phyloP scores from a whole-genome alignment of 176 grass and related monocot species.

The Guadua angustifolia region DNA sequence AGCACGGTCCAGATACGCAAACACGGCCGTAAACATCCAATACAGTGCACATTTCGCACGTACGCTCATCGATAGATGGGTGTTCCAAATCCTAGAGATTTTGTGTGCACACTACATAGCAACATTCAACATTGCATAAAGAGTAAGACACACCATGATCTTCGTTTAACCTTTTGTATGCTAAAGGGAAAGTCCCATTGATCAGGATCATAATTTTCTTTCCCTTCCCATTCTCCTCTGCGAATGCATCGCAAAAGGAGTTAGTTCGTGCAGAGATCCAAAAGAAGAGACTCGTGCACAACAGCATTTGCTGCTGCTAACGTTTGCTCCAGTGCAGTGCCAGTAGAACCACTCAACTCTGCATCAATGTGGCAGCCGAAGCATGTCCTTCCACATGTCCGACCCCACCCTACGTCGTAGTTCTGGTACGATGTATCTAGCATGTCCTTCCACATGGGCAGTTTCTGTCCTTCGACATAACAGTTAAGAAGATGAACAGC shows the following conservation, averaged over 20 bases:
- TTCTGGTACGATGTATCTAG: background rate
- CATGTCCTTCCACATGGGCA: background rate
- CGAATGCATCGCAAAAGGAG: background rate
- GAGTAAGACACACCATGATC: background rate
- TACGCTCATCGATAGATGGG: background rate
- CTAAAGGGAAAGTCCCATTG: background rate
- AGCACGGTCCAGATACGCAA: background rate
- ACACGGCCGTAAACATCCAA: background rate
- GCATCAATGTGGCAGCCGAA: conserved; percentile 12
- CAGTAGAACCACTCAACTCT: background rate
- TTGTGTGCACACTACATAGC: background rate
- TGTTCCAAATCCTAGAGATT: background rate
- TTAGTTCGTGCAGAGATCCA: background rate
- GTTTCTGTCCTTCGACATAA: background rate
- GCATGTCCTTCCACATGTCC: background rate
- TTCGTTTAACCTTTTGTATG: background rate
- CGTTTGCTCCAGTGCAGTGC: background rate
- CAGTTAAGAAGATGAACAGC: background rate
- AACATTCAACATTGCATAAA: background rate
- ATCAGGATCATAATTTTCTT: background rate
- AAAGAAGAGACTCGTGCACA: background rate
- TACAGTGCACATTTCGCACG: background rate
- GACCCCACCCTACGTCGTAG: background rate
- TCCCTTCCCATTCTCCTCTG: background rate
- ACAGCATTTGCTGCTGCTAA: background rate